phyloP scores from a whole-genome alignment of 805 yeast species.

The Tetrapisispora pingtungensis region DNA sequence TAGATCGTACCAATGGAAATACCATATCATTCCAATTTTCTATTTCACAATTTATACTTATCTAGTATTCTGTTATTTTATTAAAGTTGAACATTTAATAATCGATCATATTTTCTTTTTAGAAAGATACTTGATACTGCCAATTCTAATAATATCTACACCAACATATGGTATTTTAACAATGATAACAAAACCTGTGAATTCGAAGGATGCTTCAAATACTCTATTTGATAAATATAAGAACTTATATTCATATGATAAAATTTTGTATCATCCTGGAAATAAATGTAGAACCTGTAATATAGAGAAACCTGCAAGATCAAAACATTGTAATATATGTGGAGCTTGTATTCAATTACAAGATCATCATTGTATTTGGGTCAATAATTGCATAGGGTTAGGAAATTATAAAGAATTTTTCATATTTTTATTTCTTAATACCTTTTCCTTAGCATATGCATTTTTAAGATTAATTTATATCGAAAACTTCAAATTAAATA shows the following conservation, averaged over 20 bases:
- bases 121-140: conserved; percentile 18
- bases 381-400: conserved; percentile 67
- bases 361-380: conserved; percentile 69
- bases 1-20: conserved; percentile 19
- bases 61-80: conserved; percentile 12
- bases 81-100: conserved; percentile 10
- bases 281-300: conserved; percentile 49
- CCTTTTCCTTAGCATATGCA: conserved; percentile 37
- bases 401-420: conserved; percentile 55
- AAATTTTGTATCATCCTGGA: conserved; percentile 42
- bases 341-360: conserved; percentile 49
- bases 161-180: conserved; percentile 15
- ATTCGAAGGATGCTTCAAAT: conserved; percentile 2
- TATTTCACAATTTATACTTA: conserved; percentile 18
- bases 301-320: conserved; percentile 55
- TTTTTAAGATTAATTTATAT: conserved; percentile 17
- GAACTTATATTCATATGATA: conserved; percentile 34
- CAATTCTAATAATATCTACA: conserved; percentile 12
- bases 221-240: not conserved
- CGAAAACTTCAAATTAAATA: conserved; percentile 2
- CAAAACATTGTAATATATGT: conserved; percentile 69
- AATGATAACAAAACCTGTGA: conserved; percentile 14
- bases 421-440: conserved; percentile 42
- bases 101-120: conserved; percentile 5
- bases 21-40: conserved; percentile 22